Evolutionary conservation across 2,329 filamentous ascomycete species (phyloP).

Genomic region (Metarhizium sp.): DNA sequence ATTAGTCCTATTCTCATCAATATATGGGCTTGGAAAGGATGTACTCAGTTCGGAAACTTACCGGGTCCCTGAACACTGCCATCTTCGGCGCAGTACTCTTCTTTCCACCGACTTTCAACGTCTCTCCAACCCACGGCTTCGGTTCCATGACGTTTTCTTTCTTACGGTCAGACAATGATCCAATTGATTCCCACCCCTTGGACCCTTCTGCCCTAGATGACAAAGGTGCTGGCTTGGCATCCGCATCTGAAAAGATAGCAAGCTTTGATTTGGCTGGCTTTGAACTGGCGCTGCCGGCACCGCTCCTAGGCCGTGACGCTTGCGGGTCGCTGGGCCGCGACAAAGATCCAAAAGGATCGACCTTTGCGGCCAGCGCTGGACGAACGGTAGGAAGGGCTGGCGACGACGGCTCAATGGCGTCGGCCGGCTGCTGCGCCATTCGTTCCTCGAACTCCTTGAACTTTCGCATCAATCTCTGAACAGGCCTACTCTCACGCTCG

Average conservation of each 20-base stretch:
- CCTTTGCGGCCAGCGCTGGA: constrained; percentile 74
- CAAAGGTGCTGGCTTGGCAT: constrained; percentile 48
- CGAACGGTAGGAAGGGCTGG: constrained; percentile 78
- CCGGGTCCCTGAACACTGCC: constrained; percentile 90
- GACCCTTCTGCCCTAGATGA: constrained; percentile 42
- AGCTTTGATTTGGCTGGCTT: constrained; percentile 73
- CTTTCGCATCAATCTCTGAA: constrained; percentile 74
- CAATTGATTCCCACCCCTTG: constrained; percentile 88
- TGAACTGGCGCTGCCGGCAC: constrained; percentile 38
- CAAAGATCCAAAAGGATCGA: constrained; percentile 66
- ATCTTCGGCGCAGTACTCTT: constrained; percentile 68
- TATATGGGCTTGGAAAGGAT: constrained; percentile 41
- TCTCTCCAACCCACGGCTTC: constrained; percentile 88
- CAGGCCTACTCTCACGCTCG: constrained; percentile 76
- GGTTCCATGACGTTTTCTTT: constrained; percentile 88
- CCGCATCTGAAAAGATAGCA: constrained; percentile 78
- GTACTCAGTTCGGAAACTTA: constrained; percentile 37
- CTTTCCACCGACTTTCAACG: constrained; percentile 76
- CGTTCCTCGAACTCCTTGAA: constrained; percentile 86
- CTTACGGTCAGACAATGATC: constrained; percentile 74
- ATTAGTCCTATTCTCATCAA: constrained; percentile 99
- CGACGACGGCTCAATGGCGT: constrained; percentile 61
- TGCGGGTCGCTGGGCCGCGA: constrained; percentile 55
- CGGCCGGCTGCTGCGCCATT: constrained; percentile 54
- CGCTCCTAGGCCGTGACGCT: constrained; percentile 42